These are phyloP conservation scores for Oryza glumipatula DNA, from an alignment of 176 grass and related monocot species.

Conservation along the genomic window DNA sequence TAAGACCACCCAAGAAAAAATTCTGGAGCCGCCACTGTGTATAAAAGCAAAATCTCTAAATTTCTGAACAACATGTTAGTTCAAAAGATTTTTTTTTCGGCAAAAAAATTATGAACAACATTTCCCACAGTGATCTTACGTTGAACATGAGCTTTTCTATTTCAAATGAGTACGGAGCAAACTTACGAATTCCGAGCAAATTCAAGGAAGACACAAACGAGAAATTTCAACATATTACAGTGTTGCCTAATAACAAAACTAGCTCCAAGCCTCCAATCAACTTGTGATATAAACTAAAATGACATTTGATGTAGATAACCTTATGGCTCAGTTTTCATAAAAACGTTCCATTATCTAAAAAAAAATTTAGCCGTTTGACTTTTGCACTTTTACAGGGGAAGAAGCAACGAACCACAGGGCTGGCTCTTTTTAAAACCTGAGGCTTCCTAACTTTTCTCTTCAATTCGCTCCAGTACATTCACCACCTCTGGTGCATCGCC, in stretches of 20 bases:
- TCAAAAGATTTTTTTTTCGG: not conserved
- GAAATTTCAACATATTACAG: no score
- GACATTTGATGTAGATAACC: not conserved
- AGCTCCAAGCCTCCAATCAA: no score
- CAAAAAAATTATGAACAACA: slow-evolving; percentile 6
- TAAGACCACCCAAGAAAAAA: no score
- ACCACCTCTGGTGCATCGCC: not conserved
- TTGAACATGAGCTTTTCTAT: no score
- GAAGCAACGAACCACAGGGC: not conserved
- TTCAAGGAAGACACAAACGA: no score
- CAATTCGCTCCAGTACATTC: not conserved
- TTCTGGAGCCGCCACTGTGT: not conserved
- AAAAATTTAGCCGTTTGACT: slow-evolving; percentile 49
- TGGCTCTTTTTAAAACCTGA: slow-evolving; percentile 37
- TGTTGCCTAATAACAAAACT: no score
- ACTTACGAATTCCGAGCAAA: no score
- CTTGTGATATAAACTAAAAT: not conserved
- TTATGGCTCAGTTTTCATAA: slow-evolving; percentile 23
- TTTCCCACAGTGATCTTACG: slow-evolving; percentile 5
- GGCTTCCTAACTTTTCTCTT: not conserved
- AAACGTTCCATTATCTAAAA: not conserved
- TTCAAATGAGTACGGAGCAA: no score
- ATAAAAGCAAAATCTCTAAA: slow-evolving; percentile 22
- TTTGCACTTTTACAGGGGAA: slow-evolving; percentile 2
- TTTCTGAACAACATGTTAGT: not conserved